phyloP scores from a whole-genome alignment of 176 grass and related monocot species.

The Triticum turgidum region DNA sequence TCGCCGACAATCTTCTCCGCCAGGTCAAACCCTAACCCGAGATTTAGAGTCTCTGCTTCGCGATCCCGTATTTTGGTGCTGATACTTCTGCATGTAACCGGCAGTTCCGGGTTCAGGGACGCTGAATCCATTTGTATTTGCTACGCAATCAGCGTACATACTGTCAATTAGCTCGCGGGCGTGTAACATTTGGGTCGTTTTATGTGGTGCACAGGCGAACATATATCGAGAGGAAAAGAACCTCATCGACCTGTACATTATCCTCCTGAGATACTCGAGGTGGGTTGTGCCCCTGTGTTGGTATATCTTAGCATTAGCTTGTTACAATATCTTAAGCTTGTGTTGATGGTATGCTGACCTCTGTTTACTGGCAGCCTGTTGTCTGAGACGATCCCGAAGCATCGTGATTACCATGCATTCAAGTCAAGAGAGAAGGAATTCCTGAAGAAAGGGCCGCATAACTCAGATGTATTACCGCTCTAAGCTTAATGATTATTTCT shows the following conservation, averaged over 20 bases:
- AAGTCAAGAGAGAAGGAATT: constrained; percentile 65
- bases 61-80: constrained; percentile 10
- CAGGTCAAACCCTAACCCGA: constrained; percentile 57
- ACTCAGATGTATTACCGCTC: constrained; percentile 30
- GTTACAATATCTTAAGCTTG: neutral
- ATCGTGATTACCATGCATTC: constrained; percentile 75
- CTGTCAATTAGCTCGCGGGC: neutral
- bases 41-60: constrained; percentile 6
- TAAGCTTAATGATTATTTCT: neutral
- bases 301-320: constrained; percentile 31
- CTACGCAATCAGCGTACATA: neutral
- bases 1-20: constrained; percentile 83
- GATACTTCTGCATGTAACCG: neutral
- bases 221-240: constrained; percentile 91
- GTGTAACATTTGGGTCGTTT: constrained; percentile 13
- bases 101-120: neutral
- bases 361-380: constrained; percentile 58
- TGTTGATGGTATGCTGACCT: constrained; percentile 21
- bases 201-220: constrained; percentile 56
- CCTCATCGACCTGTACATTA: constrained; percentile 80
- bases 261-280: constrained; percentile 94
- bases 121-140: neutral
- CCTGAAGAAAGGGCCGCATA: constrained; percentile 61
- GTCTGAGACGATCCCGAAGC: constrained; percentile 86
- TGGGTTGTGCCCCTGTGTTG: constrained; percentile 3